Conservation (phyloP, 2,329 filamentous ascomycete species). For the Alternaria triticina region DNA sequence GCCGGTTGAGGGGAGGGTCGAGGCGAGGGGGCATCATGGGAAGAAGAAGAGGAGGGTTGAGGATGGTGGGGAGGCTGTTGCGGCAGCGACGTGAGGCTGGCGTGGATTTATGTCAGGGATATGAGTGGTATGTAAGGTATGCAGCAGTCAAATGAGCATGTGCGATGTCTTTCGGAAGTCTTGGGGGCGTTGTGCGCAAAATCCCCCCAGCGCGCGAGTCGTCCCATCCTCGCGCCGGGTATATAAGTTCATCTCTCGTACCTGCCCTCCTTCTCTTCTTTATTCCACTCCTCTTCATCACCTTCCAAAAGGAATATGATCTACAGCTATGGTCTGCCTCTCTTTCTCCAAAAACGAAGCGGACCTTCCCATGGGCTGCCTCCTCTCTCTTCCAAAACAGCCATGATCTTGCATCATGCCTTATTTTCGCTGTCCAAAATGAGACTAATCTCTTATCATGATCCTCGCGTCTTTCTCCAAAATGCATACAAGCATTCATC, state of each 20-base stretch:
- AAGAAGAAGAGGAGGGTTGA: slow-evolving; percentile 68
- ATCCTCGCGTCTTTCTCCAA: no score
- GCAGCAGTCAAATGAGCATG: not conserved
- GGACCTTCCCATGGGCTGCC: no score
- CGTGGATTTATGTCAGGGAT: not conserved
- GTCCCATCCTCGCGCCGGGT: not conserved
- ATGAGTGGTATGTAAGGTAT: not conserved
- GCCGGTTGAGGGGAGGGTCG: slow-evolving; percentile 78
- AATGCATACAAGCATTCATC: no score
- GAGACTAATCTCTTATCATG: no score
- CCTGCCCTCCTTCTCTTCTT: not conserved
- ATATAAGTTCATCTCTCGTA: not conserved
- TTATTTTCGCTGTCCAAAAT: no score
- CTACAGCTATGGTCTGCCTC: not conserved
- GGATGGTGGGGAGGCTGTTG: not conserved
- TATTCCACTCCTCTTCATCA: not conserved
- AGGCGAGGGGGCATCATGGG: slow-evolving; percentile 76
- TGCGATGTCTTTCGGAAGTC: fast-evolving
- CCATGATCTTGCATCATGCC: no score
- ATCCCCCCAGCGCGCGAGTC: no score
- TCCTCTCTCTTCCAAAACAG: no score
- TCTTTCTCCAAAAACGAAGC: no score
- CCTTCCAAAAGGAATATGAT: no score
- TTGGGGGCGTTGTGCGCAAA: not conserved
- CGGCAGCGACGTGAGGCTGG: not conserved